Conservation (phyloP, 2,329 filamentous ascomycete genomes). For the Colletotrichum sp. region DNA sequence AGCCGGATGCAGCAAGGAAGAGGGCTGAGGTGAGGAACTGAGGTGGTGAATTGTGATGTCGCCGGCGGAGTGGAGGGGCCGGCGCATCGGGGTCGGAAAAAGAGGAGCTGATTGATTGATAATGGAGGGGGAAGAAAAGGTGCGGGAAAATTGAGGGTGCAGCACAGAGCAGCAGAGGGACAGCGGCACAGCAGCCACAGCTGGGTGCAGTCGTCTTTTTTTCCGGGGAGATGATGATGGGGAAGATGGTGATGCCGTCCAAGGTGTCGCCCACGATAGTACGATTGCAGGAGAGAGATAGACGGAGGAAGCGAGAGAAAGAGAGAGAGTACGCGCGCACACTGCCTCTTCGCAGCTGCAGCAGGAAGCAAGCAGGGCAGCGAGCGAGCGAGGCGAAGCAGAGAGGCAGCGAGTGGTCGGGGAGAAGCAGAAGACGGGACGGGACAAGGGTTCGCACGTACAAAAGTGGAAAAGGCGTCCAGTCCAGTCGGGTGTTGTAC, state of each 20-base stretch:
- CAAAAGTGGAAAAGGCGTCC: conserved; percentile 15
- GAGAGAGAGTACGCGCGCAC: background rate
- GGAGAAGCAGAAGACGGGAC: background rate
- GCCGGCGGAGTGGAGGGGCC: conserved; percentile 17
- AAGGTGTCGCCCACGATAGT: background rate
- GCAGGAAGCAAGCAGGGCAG: background rate
- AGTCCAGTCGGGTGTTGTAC: background rate
- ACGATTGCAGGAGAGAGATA: background rate
- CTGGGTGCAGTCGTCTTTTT: background rate
- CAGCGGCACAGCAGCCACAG: background rate
- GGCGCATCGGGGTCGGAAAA: conserved; percentile 17
- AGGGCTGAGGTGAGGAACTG: background rate
- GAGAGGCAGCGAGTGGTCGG: background rate
- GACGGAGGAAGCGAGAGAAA: background rate
- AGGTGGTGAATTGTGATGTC: conserved; percentile 7
- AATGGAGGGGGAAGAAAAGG: conserved; percentile 1
- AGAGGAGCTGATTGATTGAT: conserved; percentile 21
- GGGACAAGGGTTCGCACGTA: conserved; percentile 13
- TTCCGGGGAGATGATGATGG: background rate
- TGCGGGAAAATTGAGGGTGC: conserved; percentile 10
- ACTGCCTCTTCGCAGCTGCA: background rate
- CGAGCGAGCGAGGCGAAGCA: background rate
- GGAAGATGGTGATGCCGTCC: background rate
- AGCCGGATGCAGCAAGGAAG: background rate
- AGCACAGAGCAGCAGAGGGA: background rate